These are phyloP conservation scores for Ogataea thermomethanolica DNA, from an alignment of 805 yeast species.

Conservation along the genomic window DNA sequence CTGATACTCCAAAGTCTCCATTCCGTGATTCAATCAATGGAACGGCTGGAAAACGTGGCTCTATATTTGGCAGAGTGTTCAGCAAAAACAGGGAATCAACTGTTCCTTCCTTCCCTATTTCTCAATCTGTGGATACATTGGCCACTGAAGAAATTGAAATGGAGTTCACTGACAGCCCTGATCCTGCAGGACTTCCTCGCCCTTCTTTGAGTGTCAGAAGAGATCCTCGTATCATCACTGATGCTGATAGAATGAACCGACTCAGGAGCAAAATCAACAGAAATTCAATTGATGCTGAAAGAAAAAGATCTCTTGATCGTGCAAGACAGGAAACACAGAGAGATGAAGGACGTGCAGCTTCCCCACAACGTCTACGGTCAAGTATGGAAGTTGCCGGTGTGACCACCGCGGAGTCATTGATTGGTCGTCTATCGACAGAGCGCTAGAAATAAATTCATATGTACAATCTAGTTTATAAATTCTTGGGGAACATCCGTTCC, in stretches of 20 bases:
- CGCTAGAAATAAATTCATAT: slow-evolving; percentile 4
- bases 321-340: slow-evolving; percentile 24
- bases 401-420: slow-evolving; percentile 34
- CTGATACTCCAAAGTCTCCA: slow-evolving; percentile 13
- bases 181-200: slow-evolving; percentile 33
- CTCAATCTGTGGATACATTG: slow-evolving; percentile 35
- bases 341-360: slow-evolving; percentile 20
- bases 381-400: slow-evolving; percentile 38
- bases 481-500: slow-evolving; percentile 32
- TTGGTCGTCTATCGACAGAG: slow-evolving; percentile 25
- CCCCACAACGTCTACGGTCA: slow-evolving; percentile 31
- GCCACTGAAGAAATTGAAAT: slow-evolving; percentile 52
- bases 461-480: slow-evolving; percentile 8
- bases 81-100: slow-evolving; percentile 22
- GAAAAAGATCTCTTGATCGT: slow-evolving; percentile 25
- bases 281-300: slow-evolving; percentile 19
- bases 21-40: slow-evolving; percentile 36
- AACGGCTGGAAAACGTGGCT: slow-evolving; percentile 35
- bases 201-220: slow-evolving; percentile 29
- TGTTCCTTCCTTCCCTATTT: slow-evolving; percentile 32
- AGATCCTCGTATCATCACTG: slow-evolving; percentile 19
- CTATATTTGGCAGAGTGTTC: slow-evolving; percentile 38
- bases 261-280: slow-evolving; percentile 18
- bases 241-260: slow-evolving; percentile 21
- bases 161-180: slow-evolving; percentile 32